Evolutionary conservation across 2,329 filamentous ascomycete genomes (phyloP), one percentile per base, ranked within the genome.

Genomic region (Cercospora beticola): DNA sequence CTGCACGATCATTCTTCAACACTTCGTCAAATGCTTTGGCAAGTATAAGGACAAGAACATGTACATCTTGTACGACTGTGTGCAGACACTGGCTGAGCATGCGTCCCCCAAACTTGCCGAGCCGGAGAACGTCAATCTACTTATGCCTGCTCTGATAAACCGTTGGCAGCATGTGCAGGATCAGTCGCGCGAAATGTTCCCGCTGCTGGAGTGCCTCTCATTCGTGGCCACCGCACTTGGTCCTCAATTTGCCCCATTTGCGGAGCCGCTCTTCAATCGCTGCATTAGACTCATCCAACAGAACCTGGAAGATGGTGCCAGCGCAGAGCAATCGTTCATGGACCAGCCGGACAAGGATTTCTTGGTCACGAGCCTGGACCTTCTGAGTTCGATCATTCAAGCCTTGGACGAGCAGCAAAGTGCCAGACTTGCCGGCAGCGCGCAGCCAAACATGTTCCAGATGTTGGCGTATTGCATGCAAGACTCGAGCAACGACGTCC

Each of bases 41-140:
- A 93, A 92, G 81, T 99, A 98, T 87, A 98, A 99, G 85, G 94
- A 98, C 81, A 90, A 93, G 76, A 99, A 99, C 83, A 97, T 98
- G 89, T 97, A 96, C 83, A 96, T 98, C 65, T 87, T 99, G 36
- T 99, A 99, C 82, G 95, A 99, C 82, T 98, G 95, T 79, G 92
- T 99, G 36, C 95, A 99, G 82, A 99, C 95, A 0, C 84, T 99
- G 67, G 95, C 95, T 3, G 95, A 99, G 80, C 91, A 93, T 76
- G 91, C 98, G 65, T 93, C 93, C 10, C 89, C 90, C 6, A 88
- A 91, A 36, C 85, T 99, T 72, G 91, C 93, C n/a, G 86, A 88
- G 70, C 91, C 91, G 6, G 88, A 94, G 63, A 87, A 97, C n/a
- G 89, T 94, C 49, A 87, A 91, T 71, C 86, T 93, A 73, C 86